These are phyloP conservation scores for Aspergillus brunneoviolaceus DNA, from an alignment of 2,329 filamentous ascomycete genomes.

Conservation along the genomic window DNA sequence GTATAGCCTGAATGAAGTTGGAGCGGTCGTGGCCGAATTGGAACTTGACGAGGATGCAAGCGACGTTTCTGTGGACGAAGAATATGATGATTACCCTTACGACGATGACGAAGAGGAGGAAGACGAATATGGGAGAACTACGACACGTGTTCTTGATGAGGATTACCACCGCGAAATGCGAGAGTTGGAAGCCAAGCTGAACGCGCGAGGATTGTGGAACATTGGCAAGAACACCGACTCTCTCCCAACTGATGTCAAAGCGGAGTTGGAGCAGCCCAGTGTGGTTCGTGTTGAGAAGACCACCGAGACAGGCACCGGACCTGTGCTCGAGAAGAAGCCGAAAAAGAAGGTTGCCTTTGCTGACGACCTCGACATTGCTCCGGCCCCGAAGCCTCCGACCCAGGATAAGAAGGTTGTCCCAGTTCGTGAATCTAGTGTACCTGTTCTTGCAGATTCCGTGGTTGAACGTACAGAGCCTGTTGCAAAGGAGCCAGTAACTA, in stretches of 20 bases:
- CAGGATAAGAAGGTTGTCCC: conserved; percentile 29
- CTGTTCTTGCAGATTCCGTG: conserved; percentile 44
- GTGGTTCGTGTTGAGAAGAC: conserved; percentile 27
- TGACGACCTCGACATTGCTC: conserved; percentile 68
- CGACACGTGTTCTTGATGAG: conserved; percentile 64
- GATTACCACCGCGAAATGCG: conserved; percentile 81
- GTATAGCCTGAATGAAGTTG: conserved; percentile 85
- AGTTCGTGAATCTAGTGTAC: conserved; percentile 28
- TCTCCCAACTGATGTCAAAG: conserved; percentile 35
- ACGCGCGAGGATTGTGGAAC: conserved; percentile 58
- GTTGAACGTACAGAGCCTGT: conserved; percentile 40
- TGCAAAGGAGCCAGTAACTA: conserved; percentile 19
- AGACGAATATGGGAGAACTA: conserved; percentile 74
- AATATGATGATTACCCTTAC: conserved; percentile 54
- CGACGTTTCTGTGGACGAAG: conserved; percentile 53
- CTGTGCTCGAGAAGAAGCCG: conserved; percentile 26
- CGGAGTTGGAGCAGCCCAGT: conserved; percentile 29
- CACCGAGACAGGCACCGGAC: conserved; percentile 12
- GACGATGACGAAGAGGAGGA: conserved; percentile 61
- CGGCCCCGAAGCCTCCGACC: conserved; percentile 34
- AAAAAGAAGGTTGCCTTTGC: conserved; percentile 81
- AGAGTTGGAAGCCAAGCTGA: conserved; percentile 74
- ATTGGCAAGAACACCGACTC: conserved; percentile 50
- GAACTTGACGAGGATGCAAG: conserved; percentile 69
- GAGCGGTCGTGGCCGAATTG: conserved; percentile 87